phyloP scores from a whole-genome alignment of 139 green algal species.

The Chlorella sp. region DNA sequence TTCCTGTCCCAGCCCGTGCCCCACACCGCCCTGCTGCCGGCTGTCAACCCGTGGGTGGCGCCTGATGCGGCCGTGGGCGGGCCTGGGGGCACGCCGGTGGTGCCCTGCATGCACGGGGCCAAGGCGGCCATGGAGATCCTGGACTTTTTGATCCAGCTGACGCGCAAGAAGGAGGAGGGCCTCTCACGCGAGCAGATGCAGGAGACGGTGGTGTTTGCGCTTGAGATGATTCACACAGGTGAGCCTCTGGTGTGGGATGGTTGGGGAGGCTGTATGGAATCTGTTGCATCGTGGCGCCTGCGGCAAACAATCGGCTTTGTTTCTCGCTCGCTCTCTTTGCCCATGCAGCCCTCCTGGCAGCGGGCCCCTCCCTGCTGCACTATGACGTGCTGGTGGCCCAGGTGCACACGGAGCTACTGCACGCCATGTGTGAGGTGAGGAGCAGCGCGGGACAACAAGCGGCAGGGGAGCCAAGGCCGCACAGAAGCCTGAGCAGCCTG shows the following conservation, averaged over 20 bases:
- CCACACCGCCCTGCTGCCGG: background rate
- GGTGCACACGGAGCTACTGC: slow-evolving; percentile 34
- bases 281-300: no score
- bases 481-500: no score
- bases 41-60: background rate
- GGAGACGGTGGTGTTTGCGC: slow-evolving; percentile 57
- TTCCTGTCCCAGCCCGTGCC: background rate
- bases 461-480: background rate
- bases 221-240: slow-evolving; percentile 64
- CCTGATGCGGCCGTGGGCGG: no score
- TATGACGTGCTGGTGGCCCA: slow-evolving; percentile 7
- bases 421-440: slow-evolving; percentile 31
- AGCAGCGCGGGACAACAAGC: background rate
- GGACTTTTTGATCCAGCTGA: slow-evolving; percentile 45
- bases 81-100: background rate
- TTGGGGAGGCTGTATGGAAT: background rate
- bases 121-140: slow-evolving; percentile 40
- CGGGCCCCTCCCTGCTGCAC: slow-evolving; percentile 12
- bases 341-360: slow-evolving; percentile 15
- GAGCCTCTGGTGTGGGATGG: background rate
- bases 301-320: no score
- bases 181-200: slow-evolving; percentile 9
- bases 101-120: slow-evolving; percentile 25
- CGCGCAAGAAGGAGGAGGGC: slow-evolving; percentile 18
- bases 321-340: no score